Conservation (phyloP, 768 basidiomycete species). For the Omphalotus guepiniiformis region DNA sequence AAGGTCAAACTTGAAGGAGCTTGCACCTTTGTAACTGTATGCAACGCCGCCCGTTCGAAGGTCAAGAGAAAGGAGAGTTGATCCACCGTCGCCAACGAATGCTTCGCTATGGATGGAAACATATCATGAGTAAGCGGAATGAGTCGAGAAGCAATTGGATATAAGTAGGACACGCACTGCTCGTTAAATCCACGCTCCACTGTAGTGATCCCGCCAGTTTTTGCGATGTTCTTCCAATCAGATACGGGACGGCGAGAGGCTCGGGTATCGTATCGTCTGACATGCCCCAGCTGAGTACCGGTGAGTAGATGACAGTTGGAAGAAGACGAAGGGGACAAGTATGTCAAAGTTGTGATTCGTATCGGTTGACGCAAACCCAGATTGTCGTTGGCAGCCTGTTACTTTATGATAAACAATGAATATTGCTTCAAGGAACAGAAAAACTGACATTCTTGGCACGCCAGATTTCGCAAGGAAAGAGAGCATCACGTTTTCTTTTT, state of each 20-base stretch:
- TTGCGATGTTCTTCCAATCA: conserved; percentile 58
- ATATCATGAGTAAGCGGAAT: too few relatives aligned
- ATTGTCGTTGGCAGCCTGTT: conserved; percentile 66
- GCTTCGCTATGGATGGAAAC: conserved; percentile 45
- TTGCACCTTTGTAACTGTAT: conserved; percentile 65
- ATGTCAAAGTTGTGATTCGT: conserved; percentile 66
- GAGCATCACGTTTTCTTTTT: conserved; percentile 57
- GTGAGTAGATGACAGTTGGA: conserved; percentile 49
- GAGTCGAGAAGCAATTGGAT: not conserved
- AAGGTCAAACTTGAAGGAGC: not conserved
- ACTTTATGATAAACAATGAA: not conserved
- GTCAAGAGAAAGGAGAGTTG: conserved; percentile 63
- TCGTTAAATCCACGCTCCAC: conserved; percentile 58
- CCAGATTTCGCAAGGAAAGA: conserved; percentile 78
- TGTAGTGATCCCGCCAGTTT: conserved; percentile 55
- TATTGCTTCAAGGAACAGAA: not conserved
- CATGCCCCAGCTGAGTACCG: conserved; percentile 72
- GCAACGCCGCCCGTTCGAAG: conserved; percentile 58
- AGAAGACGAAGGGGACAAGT: conserved; percentile 38
- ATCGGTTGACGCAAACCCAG: conserved; percentile 77
- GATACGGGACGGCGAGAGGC: conserved; percentile 62
- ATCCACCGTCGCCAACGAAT: conserved; percentile 65
- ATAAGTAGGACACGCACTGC: conserved; percentile 44
- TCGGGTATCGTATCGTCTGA: conserved; percentile 76
- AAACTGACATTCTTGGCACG: conserved; percentile 70